Evolutionary conservation across 306 rosid species (phyloP).

Genomic region (Dalbergia cochinchinensis): DNA sequence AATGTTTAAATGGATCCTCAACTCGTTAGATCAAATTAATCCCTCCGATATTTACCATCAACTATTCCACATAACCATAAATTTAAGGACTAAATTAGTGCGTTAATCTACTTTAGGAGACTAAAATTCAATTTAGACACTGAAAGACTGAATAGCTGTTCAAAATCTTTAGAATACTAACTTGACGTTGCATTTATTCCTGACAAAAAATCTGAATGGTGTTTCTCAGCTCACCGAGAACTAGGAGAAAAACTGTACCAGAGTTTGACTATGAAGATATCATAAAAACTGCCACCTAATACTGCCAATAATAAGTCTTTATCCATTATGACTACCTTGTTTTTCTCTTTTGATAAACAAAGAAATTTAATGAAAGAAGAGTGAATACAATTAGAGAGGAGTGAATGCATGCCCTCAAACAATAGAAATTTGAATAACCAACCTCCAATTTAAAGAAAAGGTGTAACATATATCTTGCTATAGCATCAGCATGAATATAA

Average conservation of each 20-base stretch:
- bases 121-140: not conserved
- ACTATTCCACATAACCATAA: not conserved
- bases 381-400: constrained; percentile 1
- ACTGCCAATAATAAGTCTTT: not conserved
- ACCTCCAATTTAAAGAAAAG: not conserved
- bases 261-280: not conserved
- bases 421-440: not conserved
- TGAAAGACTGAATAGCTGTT: not conserved
- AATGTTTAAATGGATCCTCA: not conserved
- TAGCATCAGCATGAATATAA: not conserved
- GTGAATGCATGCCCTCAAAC: not conserved
- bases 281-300: not conserved
- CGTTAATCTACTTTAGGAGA: not conserved
- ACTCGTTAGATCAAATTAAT: not conserved
- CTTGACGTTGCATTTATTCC: not conserved
- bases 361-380: not conserved
- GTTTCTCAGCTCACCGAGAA: too few species aligned
- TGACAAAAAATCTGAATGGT: too few species aligned
- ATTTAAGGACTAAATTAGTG: too few species aligned
- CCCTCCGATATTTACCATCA: not conserved
- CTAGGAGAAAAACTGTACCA: not conserved
- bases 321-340: not conserved
- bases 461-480: not conserved
- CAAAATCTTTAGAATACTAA: not conserved
- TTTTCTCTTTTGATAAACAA: not conserved